Conservation (phyloP, 2,329 filamentous ascomycete species). For the Aspergillus sp. region DNA sequence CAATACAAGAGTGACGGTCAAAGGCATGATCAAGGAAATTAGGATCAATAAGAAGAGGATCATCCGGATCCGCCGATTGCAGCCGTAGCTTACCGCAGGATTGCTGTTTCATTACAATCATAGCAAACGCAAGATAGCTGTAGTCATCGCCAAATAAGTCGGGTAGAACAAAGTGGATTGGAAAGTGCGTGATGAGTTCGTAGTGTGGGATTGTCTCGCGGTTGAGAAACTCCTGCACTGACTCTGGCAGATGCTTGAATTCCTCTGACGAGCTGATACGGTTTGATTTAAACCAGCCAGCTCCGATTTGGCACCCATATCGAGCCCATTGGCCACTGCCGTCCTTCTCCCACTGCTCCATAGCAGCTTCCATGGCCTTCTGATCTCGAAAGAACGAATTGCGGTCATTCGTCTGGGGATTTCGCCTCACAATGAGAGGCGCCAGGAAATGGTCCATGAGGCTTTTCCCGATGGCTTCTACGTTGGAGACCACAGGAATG, state of each 20-base stretch:
- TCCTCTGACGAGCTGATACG: conserved; percentile 44
- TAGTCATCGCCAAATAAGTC: conserved; percentile 34
- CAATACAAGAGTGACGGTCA: conserved; percentile 53
- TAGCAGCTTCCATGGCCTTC: conserved; percentile 45
- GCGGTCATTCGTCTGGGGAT: conserved; percentile 44
- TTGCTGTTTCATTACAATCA: conserved; percentile 57
- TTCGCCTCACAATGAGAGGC: conserved; percentile 35
- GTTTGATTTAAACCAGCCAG: conserved; percentile 46
- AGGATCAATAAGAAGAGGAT: conserved; percentile 54
- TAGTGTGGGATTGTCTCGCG: conserved; percentile 57
- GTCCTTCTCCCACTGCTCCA: conserved; percentile 49
- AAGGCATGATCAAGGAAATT: conserved; percentile 55
- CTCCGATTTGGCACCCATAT: conserved; percentile 38
- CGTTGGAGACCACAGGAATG: not conserved
- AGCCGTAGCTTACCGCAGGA: conserved; percentile 53
- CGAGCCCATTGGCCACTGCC: conserved; percentile 38
- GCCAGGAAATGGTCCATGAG: not conserved
- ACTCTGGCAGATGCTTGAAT: conserved; percentile 50
- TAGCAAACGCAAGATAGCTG: conserved; percentile 46
- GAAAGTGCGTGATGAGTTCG: conserved; percentile 54
- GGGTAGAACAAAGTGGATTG: conserved; percentile 44
- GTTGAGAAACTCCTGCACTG: conserved; percentile 36
- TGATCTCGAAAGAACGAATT: conserved; percentile 47
- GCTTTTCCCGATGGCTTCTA: conserved; percentile 18
- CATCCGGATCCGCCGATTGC: conserved; percentile 52